These are phyloP conservation scores for Leishmania turanica DNA, from an alignment of 208 protist genomes.

Conservation along the genomic window DNA sequence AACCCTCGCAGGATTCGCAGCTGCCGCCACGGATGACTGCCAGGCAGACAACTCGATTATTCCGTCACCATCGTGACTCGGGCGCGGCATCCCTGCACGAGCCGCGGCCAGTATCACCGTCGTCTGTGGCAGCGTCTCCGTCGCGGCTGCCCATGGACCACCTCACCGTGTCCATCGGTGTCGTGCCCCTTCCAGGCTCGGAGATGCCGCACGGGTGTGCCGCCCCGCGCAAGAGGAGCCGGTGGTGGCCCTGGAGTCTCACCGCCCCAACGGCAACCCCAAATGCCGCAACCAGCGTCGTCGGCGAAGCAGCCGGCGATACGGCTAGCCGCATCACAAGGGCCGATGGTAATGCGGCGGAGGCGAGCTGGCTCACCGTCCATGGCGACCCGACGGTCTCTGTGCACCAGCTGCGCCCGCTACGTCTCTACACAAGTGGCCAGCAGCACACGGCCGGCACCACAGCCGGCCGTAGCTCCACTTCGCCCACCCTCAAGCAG, in stretches of 20 bases:
- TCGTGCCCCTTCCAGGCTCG: slow-evolving; percentile 46
- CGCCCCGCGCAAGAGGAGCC: background rate
- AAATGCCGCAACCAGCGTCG: background rate
- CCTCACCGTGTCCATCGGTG: slow-evolving; percentile 50
- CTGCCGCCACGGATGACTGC: no score
- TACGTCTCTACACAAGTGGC: background rate
- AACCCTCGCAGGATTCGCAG: background rate
- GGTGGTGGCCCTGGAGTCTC: slow-evolving; percentile 7
- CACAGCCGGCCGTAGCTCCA: background rate
- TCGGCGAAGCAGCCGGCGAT: background rate
- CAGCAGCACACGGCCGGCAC: background rate
- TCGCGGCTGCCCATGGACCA: background rate
- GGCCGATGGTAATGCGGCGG: background rate
- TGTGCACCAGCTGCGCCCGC: slow-evolving; percentile 4
- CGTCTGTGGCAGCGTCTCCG: background rate
- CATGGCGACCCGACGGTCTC: background rate
- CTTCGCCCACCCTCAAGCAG: background rate
- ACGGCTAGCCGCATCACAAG: background rate
- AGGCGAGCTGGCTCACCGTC: background rate
- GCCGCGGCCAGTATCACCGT: background rate
- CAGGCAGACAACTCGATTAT: background rate
- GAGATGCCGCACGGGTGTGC: background rate
- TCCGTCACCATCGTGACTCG: background rate
- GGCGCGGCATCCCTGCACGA: background rate
- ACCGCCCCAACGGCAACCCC: background rate